Percentiles rank a stretch among this genome's conserved stretches.
Conservation (phyloP, 768 basidiomycete species). For the Lentinula raphanica region DNA sequence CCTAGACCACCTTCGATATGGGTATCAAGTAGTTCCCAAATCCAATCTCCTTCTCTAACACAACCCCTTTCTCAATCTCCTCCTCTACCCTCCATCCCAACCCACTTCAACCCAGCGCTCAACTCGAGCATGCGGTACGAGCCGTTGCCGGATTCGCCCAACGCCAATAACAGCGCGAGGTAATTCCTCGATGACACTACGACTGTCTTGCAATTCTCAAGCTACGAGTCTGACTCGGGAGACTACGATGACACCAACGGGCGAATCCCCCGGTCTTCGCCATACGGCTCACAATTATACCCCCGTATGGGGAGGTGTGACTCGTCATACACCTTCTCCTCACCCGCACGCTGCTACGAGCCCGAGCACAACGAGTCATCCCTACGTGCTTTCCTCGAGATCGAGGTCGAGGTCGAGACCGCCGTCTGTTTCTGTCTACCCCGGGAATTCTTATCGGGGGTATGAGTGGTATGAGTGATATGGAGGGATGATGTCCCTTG, state of each 20-base stretch:
- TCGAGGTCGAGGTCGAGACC: slow-evolving; percentile 29
- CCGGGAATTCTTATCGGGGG: slow-evolving; percentile 7
- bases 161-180: too few relatives aligned
- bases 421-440: slow-evolving; percentile 8
- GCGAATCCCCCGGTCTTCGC: slow-evolving; percentile 13
- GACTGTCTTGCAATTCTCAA: too few relatives aligned
- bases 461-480: too few relatives aligned
- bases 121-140: slow-evolving; percentile 50
- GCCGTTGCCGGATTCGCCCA: slow-evolving; percentile 30
- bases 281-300: too few relatives aligned
- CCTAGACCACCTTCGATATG: slow-evolving; percentile 30
- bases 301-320: slow-evolving; percentile 14
- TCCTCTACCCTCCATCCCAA: slow-evolving; percentile 19
- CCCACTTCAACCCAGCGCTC: slow-evolving; percentile 48
- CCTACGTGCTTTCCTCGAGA: slow-evolving; percentile 42
- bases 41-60: background rate
- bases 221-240: too few relatives aligned
- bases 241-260: background rate
- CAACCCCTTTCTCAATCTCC: slow-evolving; percentile 14
- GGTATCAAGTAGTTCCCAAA: slow-evolving; percentile 14
- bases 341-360: slow-evolving; percentile 11
- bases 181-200: too few relatives aligned
- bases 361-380: slow-evolving; percentile 6
- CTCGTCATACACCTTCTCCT: slow-evolving; percentile 30
- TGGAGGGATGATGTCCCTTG: too few relatives aligned